Conservation (phyloP, 2,329 filamentous ascomycete species). For the Calonectria hongkongensis region DNA sequence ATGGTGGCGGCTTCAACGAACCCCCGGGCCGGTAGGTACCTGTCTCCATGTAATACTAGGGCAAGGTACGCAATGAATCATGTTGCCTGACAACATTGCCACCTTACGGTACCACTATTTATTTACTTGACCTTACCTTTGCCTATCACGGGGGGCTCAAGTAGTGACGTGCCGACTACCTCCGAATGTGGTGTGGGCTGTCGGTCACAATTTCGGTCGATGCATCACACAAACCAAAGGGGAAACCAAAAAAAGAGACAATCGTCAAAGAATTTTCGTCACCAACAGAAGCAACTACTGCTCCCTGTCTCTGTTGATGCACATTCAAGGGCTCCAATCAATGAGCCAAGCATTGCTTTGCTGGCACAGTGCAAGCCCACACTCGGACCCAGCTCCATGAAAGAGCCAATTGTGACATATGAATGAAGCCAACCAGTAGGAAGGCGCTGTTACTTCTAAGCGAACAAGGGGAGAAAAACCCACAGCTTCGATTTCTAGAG, state of each 20-base stretch:
- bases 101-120: constrained; percentile 6
- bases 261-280: not conserved
- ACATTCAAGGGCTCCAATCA: not conserved
- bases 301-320: not conserved
- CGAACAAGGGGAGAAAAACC: not conserved
- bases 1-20: constrained; percentile 35
- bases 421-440: constrained; percentile 9
- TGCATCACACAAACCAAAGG: constrained; percentile 9
- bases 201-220: constrained; percentile 19
- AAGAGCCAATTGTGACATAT: not conserved
- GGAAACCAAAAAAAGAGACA: not conserved
- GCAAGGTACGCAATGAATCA: constrained; percentile 17
- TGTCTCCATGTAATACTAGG: constrained; percentile 2
- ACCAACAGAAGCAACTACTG: not conserved
- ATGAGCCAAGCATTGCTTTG: not conserved
- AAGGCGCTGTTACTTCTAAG: constrained; percentile 1
- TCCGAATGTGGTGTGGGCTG: constrained; percentile 20
- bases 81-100: constrained; percentile 23
- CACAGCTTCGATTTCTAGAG: constrained; percentile 17
- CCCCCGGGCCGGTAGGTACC: constrained; percentile 26
- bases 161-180: constrained; percentile 14
- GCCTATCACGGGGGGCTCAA: not conserved
- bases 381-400: not conserved
- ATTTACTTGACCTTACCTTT: constrained; percentile 23
- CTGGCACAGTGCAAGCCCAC: constrained; percentile 12